Conservation (phyloP, 106 monocot species). For the Dactylorhiza incarnata region DNA sequence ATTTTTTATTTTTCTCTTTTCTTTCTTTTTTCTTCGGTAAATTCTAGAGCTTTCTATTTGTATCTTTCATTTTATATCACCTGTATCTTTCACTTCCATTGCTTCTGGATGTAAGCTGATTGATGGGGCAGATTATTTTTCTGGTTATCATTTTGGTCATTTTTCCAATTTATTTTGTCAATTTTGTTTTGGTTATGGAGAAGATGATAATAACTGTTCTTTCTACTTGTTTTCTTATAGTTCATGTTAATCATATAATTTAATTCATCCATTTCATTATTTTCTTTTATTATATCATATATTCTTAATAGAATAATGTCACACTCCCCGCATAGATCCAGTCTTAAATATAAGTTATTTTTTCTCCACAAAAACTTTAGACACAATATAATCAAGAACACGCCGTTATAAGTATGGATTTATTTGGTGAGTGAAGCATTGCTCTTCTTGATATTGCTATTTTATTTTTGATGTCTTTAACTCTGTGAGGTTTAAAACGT, state of each 20-base stretch:
- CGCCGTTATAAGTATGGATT: too few species aligned
- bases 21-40: not conserved
- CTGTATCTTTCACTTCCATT: not conserved
- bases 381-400: too few species aligned
- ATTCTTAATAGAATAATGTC: not conserved
- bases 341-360: too few species aligned
- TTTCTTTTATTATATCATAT: not conserved
- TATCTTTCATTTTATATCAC: not conserved
- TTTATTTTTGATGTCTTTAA: constrained; percentile 4
- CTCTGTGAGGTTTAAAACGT: not conserved
- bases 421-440: too few species aligned
- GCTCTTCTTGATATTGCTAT: not conserved
- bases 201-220: not conserved
- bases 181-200: not conserved
- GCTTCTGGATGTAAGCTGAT: not conserved
- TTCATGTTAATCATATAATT: not conserved
- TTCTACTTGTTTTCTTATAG: not conserved
- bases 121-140: not conserved
- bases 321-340: not conserved
- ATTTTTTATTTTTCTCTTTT: not conserved
- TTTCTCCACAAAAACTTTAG: too few species aligned
- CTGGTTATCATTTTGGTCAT: not conserved
- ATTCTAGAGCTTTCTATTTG: not conserved
- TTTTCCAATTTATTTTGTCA: not conserved
- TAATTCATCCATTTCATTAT: not conserved